A percentile compares a stretch with the other conserved stretches of the same genome.
Conservation (phyloP, 164 flowering plant genomes). For the Sextonia rubra region DNA sequence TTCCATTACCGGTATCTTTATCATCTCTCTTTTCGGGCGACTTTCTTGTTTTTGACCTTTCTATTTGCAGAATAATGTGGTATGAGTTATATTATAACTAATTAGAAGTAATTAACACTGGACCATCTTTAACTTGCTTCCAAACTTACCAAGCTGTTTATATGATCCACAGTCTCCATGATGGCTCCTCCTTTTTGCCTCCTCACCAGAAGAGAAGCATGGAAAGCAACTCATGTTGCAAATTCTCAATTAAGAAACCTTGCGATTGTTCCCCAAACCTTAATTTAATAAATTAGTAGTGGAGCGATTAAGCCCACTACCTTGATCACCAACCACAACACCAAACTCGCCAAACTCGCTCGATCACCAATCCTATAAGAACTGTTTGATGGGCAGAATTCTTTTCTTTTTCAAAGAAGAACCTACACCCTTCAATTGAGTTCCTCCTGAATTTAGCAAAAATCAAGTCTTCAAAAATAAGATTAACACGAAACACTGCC, state of each 20-base stretch:
- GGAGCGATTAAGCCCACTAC: background rate
- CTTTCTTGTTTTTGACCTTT: conserved; percentile 16
- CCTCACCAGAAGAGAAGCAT: conserved; percentile 50
- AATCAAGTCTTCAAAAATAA: background rate
- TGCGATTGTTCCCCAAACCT: background rate
- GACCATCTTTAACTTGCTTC: background rate
- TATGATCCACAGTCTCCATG: background rate
- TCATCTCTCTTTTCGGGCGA: conserved; percentile 7
- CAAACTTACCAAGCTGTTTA: background rate
- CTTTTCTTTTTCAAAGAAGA: too few relatives aligned
- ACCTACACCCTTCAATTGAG: too few relatives aligned
- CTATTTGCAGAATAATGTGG: conserved; percentile 16
- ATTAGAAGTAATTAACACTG: too few relatives aligned
- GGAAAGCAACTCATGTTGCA: conserved; percentile 56
- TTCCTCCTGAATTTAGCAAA: too few relatives aligned
- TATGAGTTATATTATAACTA: too few relatives aligned
- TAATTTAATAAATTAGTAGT: background rate
- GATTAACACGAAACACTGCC: background rate
- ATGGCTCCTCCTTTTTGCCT: conserved; percentile 23
- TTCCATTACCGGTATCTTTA: conserved; percentile 26
- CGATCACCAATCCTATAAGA: too few relatives aligned
- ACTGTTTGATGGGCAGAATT: too few relatives aligned
- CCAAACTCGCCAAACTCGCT: too few relatives aligned
- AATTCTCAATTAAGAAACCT: background rate
- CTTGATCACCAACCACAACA: too few relatives aligned